Percentiles rank a stretch among this genome's conserved stretches.
These are phyloP conservation scores for Linum usitatissimum DNA, from an alignment of 345 rosid species.

Conservation along the genomic window DNA sequence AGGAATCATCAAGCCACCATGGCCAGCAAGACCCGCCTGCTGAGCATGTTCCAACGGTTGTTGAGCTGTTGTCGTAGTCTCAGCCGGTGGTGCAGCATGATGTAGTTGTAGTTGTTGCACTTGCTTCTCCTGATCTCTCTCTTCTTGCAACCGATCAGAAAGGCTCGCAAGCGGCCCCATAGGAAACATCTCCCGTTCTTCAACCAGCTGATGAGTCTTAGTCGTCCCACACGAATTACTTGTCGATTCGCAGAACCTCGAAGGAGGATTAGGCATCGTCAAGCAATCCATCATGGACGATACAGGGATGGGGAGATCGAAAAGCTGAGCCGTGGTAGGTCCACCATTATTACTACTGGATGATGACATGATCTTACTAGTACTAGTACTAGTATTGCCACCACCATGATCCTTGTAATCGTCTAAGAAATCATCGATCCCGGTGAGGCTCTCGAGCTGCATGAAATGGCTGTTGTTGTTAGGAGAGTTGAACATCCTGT, in stretches of 20 bases:
- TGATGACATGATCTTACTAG: conserved; percentile 2
- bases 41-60: conserved; percentile 20
- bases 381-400: background rate
- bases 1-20: conserved; percentile 29
- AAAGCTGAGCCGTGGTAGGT: conserved; percentile 11
- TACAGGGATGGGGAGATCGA: conserved; percentile 15
- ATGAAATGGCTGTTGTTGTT: conserved; percentile 22
- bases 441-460: conserved; percentile 38
- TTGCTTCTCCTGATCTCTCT: conserved; percentile 24
- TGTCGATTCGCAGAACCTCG: conserved; percentile 19
- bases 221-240: conserved; percentile 9
- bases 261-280: conserved; percentile 16
- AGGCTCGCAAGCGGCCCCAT: conserved; percentile 16
- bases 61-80: background rate
- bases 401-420: conserved; percentile 14
- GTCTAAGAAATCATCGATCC: conserved; percentile 41
- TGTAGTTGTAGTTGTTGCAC: conserved; percentile 11
- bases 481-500: conserved; percentile 36
- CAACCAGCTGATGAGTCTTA: conserved; percentile 18
- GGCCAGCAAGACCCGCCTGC: conserved; percentile 12
- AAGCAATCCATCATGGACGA: conserved; percentile 27
- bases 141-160: conserved; percentile 37
- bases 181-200: conserved; percentile 27
- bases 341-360: background rate
- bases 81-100: background rate